Evolutionary conservation across 306 rosid species (phyloP).

Genomic region (Glycyrrhiza uralensis): DNA sequence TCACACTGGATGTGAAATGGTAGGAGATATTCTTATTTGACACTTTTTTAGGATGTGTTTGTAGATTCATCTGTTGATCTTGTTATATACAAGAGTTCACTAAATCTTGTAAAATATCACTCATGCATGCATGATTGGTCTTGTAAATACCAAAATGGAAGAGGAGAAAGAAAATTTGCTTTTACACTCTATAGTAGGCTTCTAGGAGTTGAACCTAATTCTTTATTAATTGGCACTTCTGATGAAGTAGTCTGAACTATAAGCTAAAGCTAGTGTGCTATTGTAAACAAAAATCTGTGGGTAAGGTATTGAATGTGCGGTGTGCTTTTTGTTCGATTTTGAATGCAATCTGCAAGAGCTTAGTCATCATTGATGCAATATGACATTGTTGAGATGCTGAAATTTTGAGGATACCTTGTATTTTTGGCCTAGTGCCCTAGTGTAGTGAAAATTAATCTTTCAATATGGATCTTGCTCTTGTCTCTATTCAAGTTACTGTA

Average conservation of each 20-base stretch:
- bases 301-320: neutral
- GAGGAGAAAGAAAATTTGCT: neutral
- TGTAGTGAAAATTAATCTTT: neutral
- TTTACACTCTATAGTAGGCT: constrained; percentile 17
- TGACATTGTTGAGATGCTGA: constrained; percentile 10
- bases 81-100: constrained; percentile 19
- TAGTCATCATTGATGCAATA: neutral
- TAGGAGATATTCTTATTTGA: constrained; percentile 40
- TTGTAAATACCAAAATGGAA: constrained; percentile 48
- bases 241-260: constrained; percentile 39
- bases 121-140: constrained; percentile 13
- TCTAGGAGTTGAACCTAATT: constrained; percentile 29
- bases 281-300: neutral
- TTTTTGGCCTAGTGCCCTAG: neutral
- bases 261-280: constrained; percentile 33
- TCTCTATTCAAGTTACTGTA: neutral
- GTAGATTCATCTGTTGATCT: constrained; percentile 23
- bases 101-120: constrained; percentile 29
- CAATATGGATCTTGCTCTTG: neutral
- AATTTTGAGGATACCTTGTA: neutral
- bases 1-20: constrained; percentile 91
- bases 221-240: constrained; percentile 30
- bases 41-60: constrained; percentile 9
- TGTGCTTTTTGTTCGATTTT: neutral
- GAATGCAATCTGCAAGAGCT: constrained; percentile 16